Base-by-base conservation (phyloP, 1,284 basidiomycete species). In the Flammula alnicola region DNA sequence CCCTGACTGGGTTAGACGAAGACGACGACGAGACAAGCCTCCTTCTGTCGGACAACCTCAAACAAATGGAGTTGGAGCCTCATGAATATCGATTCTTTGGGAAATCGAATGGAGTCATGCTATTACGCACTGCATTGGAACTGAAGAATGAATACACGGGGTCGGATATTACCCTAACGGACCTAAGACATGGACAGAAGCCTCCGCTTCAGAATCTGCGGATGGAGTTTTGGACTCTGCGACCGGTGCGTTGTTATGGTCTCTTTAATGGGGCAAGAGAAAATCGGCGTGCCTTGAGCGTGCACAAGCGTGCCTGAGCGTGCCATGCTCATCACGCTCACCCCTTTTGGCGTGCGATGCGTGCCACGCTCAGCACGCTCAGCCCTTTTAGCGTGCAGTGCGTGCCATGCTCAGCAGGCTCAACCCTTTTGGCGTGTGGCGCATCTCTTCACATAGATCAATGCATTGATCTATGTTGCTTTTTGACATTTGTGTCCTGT, bases 61-160 rank as follows among this genome's bases (percentile, higher is more conserved):
- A 67, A 33, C 54, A 57, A 4, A 52, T 78, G 19, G 54, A 62
- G 2, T 47, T 79, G 8, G 60, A 70, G 20, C 65, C 70, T 0
- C 55, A 52, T 2, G 65, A 73, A 2, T 68, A 72, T 27, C 74
- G 84, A 7, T 91, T 87, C 65, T 85, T 86, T 55, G 88, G 88
- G 1, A 86, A 88, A 60, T 85, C 84, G 1, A 89, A 86, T 44
- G 81, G 81, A 3, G 76, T 82, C 1, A 80, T 80, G 68, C 75
- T 91, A 8, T 70, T 91, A 37, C 80, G 80, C 33, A 76, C 79
- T 2, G 83, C 88, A 12, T 75, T 88, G 17, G 80, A 83, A 47
- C 67, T 89, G 14, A 89, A 87, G 63, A 77, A 80, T 31, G 80
- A 83, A 52, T 78, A 73, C 20, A 74, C 75, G 1, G 77, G 78